These are phyloP conservation scores for Kazachstania africana DNA, from an alignment of 805 yeast genomes.

Conservation along the genomic window DNA sequence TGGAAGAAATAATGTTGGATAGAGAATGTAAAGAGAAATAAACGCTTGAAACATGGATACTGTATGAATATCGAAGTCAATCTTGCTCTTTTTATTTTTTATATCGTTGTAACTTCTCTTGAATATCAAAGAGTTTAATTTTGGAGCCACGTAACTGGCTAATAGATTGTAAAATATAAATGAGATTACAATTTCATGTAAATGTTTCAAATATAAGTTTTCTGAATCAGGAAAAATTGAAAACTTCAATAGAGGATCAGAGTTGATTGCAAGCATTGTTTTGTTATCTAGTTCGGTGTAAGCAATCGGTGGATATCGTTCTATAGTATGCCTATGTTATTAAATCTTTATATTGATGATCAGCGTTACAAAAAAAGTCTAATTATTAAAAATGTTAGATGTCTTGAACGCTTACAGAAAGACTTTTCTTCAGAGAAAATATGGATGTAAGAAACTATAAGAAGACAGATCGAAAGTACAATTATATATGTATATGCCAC, in stretches of 20 bases:
- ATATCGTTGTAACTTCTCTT: constrained; percentile 44
- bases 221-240: constrained; percentile 28
- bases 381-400: background rate
- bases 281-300: no score
- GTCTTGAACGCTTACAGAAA: background rate
- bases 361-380: no score
- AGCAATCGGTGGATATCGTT: no score
- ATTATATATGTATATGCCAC: no score
- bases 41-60: constrained; percentile 81
- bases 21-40: constrained; percentile 43
- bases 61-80: constrained; percentile 82
- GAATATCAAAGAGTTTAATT: constrained; percentile 36
- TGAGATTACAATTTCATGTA: constrained; percentile 63
- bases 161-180: constrained; percentile 47
- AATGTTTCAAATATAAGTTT: constrained; percentile 37
- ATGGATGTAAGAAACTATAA: no score
- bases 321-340: no score
- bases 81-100: constrained; percentile 32
- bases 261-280: background rate
- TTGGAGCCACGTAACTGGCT: constrained; percentile 39
- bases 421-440: no score
- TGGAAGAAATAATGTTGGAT: constrained; percentile 51
- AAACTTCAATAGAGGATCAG: constrained; percentile 20
- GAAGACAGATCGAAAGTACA: no score
- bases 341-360: no score